Evolutionary conservation across 139 green algal genomes (phyloP), one percentile per base, ranked within the genome.

Genomic region (Tetraselmis striata): DNA sequence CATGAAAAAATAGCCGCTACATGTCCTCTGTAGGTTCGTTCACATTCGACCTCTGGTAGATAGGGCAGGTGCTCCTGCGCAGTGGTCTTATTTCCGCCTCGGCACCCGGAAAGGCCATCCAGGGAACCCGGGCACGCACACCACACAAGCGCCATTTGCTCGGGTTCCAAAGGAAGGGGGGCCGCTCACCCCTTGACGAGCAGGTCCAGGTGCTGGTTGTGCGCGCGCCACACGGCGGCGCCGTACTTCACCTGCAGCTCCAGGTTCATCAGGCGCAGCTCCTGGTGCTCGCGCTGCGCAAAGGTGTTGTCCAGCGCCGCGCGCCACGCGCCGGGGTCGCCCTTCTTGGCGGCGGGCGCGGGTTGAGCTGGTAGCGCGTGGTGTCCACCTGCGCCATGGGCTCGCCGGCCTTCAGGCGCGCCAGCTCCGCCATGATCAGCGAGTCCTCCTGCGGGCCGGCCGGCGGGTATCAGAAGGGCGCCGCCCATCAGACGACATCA

Each of bases 231-330:
- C 1, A 87, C 80, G 32, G 91, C 92, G 28, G 94, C 86, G 0
- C 93, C 93, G 79, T 90, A 92, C 84, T 93, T 92, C 1, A 93
- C 85, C 85, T 96, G 82, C 79, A 97, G 87, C 86, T 96, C 91
- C 80, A 95, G 80, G 85, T 97, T 97, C 1, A 93, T 59, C 78
- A 97, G 78, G n/a, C n/a, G 2, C 5, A 77, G 74, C 74, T 77
- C 74, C 26, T 97, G 93, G 81, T 97, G 93, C 83, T 96, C 92
- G 79, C 96, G 84, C 90, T 97, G 93, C 18, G 82, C 78, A 67
- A 77, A 79, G 84, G 79, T 91, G 79, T 97, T 97, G 80, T 95
- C 89, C 76, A 93, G 59, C 0, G 92, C 87, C 0, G 75, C 67
- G 1, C 59, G 59, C 93, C 93, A 97, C 2, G 92, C 86, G 22